These are phyloP conservation scores for Xylaria sp. DNA, from an alignment of 495 filamentous ascomycete species.

Conservation along the genomic window DNA sequence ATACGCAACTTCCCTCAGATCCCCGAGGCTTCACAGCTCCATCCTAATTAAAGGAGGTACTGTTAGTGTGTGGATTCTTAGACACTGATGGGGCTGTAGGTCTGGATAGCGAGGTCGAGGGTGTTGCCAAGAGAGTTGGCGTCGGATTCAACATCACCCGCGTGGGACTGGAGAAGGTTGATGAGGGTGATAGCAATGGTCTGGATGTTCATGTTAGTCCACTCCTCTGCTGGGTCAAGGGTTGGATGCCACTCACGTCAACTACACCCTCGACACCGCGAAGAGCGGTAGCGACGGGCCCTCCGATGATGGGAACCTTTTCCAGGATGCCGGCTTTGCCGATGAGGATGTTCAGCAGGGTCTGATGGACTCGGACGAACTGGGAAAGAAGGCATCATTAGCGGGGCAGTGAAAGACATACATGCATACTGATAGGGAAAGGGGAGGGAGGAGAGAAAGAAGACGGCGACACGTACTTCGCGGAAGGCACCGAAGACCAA, in stretches of 20 bases:
- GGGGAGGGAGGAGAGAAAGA: not conserved
- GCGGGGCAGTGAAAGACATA: not conserved
- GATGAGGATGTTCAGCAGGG: slow-evolving; percentile 43
- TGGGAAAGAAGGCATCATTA: not conserved
- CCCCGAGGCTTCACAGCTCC: not conserved
- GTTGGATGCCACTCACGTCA: slow-evolving; percentile 31
- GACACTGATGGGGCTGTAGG: slow-evolving; percentile 19
- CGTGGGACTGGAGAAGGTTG: slow-evolving; percentile 19
- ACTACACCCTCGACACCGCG: slow-evolving; percentile 31
- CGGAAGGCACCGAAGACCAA: slow-evolving; percentile 36
- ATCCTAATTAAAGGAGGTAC: not conserved
- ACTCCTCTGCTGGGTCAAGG: not conserved
- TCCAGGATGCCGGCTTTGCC: slow-evolving; percentile 37
- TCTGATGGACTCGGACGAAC: slow-evolving; percentile 43
- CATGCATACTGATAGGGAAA: not conserved
- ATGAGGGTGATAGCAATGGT: slow-evolving; percentile 28
- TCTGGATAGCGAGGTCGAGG: slow-evolving; percentile 24
- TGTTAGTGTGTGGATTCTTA: not conserved
- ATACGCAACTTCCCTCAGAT: not conserved
- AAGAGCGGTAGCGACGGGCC: slow-evolving; percentile 30
- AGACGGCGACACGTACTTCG: slow-evolving; percentile 18
- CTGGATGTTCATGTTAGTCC: slow-evolving; percentile 21
- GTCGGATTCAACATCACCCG: slow-evolving; percentile 10
- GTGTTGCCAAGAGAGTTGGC: slow-evolving; percentile 25
- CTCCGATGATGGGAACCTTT: slow-evolving; percentile 33